Percentiles rank a stretch among this genome's conserved stretches.
Evolutionary conservation across 805 yeast genomes (phyloP).

Genomic region (Kazachstania psychrophila): DNA sequence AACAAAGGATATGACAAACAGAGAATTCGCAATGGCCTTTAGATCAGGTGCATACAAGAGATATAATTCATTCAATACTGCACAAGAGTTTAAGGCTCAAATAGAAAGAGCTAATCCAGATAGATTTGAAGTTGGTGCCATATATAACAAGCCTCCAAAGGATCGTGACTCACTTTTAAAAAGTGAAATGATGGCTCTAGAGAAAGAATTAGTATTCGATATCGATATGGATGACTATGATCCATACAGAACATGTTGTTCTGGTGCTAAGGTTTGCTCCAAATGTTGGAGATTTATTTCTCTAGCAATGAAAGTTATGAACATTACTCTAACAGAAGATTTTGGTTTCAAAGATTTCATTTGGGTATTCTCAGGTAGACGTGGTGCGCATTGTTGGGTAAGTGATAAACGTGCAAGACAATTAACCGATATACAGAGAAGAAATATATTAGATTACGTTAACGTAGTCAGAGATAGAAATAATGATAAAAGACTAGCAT

Average conservation of each 20-base stretch:
- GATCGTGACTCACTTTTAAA: conserved; percentile 72
- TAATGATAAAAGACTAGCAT: conserved; percentile 37
- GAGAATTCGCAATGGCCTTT: conserved; percentile 91
- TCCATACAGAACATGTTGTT: conserved; percentile 85
- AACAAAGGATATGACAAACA: conserved; percentile 65
- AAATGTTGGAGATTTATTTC: conserved; percentile 92
- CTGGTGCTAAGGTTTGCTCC: conserved; percentile 70
- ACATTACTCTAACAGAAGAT: conserved; percentile 65
- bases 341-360: conserved; percentile 80
- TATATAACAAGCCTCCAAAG: conserved; percentile 79
- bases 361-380: conserved; percentile 97
- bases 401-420: conserved; percentile 75
- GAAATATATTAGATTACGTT: conserved; percentile 75
- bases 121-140: conserved; percentile 92
- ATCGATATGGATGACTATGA: conserved; percentile 97
- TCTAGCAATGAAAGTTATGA: conserved; percentile 70
- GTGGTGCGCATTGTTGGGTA: conserved; percentile 99
- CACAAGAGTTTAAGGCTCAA: conserved; percentile 68
- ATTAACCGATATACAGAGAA: conserved; percentile 63
- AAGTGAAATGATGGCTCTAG: conserved; percentile 65
- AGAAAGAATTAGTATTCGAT: conserved; percentile 89
- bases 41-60: conserved; percentile 84
- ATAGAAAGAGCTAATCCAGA: conserved; percentile 70
- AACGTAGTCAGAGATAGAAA: conserved; percentile 57
- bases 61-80: conserved; percentile 62